Evolutionary conservation across 2,329 filamentous ascomycete species (phyloP), one percentile per base, ranked within the genome.

Genomic region (Paracoccidioides brasiliensis): DNA sequence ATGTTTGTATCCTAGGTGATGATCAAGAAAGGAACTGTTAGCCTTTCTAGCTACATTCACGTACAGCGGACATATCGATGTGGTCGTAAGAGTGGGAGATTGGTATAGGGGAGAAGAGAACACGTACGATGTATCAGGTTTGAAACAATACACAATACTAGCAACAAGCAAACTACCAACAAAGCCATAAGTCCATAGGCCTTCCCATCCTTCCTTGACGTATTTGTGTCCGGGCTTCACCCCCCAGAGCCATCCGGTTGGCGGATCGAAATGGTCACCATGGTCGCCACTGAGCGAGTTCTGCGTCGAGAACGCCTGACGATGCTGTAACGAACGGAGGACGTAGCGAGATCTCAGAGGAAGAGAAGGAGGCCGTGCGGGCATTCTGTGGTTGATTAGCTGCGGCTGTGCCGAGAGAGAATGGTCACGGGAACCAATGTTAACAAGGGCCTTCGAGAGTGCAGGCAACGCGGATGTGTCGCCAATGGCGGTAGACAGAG

Each of bases 121-220:
- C 28, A 52, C 90, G 77, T 80, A 98, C 93, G 89, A 95, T 61
- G 91, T 97, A 79, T 98, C 93, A 54, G 93, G 93, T 83, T 97
- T 97, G 72, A 93, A 97, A 60, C 88, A 89, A 75, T 95, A 89
- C 62, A 86, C 88, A 62, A 96, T 78, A 59, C 81, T 82, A 55
- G 84, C 85, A 61, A 89, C 77, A 33, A 82, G 74, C 67, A 95
- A 74, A 67, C 83, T 85, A 55, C 88, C 88, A 70, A 84, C 86
- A 73, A 95, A 90, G 52, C 90, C 90, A 70, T 87, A 88, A 70
- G 85, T 85, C 77, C 86, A 90, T 55, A 90, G 74, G 62, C 79
- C 83, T 80, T 98, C 93, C 93, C 93, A 98, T 53, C 91, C 93
- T 76, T 98, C 93, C 72, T 89, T 87, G 80, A 94, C 83, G 69